These are phyloP conservation scores for Chaetomium fimeti DNA, from an alignment of 495 filamentous ascomycete genomes.

Conservation along the genomic window DNA sequence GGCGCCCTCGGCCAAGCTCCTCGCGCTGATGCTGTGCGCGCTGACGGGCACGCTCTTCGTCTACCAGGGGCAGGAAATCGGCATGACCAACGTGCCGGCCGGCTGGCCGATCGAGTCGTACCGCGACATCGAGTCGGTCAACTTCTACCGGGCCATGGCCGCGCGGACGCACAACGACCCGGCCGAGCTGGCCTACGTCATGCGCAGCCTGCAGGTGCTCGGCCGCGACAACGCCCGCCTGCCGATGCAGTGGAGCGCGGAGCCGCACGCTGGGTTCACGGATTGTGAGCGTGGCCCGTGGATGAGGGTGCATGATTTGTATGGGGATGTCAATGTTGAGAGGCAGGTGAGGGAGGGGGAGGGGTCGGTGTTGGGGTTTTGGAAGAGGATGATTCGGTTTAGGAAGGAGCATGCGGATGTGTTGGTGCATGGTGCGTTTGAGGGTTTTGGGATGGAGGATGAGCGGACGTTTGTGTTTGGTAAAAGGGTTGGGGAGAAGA, in stretches of 20 bases:
- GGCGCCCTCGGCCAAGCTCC: conserved; percentile 56
- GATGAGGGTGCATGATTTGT: conserved; percentile 60
- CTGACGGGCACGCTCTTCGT: conserved; percentile 69
- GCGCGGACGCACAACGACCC: conserved; percentile 29
- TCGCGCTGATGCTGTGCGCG: conserved; percentile 45
- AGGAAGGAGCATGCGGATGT: conserved; percentile 45
- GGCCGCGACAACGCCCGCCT: conserved; percentile 55
- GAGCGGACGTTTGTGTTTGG: conserved; percentile 47
- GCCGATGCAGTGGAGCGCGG: conserved; percentile 62
- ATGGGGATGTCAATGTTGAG: conserved; percentile 51
- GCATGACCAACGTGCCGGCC: conserved; percentile 67
- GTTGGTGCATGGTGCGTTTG: conserved; percentile 49
- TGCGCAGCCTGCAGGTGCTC: conserved; percentile 57
- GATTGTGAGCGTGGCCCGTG: conserved; percentile 38
- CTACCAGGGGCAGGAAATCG: conserved; percentile 76
- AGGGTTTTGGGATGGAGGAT: conserved; percentile 39
- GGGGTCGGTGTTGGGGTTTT: conserved; percentile 47
- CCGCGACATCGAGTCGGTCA: conserved; percentile 68
- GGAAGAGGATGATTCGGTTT: conserved; percentile 43
- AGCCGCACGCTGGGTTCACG: conserved; percentile 32
- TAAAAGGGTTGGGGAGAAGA: conserved; percentile 33
- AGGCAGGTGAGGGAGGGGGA: conserved; percentile 41
- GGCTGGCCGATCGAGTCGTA: conserved; percentile 67
- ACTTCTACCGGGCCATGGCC: conserved; percentile 53
- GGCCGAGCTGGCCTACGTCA: conserved; percentile 48